Conservation (phyloP, 345 rosid genomes). For the Eucalyptus regnans region DNA sequence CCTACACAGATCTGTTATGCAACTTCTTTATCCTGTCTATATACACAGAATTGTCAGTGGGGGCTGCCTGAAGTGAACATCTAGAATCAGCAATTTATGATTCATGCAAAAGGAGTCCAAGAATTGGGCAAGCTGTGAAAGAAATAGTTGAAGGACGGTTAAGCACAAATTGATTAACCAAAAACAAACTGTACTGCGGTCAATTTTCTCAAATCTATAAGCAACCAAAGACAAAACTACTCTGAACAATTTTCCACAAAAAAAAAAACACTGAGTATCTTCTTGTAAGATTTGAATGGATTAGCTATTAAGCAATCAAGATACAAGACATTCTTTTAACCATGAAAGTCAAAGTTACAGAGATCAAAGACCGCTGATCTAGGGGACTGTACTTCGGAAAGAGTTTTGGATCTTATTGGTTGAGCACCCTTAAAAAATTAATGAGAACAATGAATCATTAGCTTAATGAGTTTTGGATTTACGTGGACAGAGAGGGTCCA, state of each 20-base stretch:
- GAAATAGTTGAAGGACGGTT: neutral
- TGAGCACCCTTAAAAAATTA: neutral
- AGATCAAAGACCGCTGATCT: neutral
- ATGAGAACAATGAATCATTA: neutral
- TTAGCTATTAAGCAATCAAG: neutral
- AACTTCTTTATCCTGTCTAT: neutral
- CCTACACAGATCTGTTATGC: neutral
- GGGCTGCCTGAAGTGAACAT: neutral
- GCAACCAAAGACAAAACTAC: neutral
- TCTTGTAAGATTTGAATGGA: neutral
- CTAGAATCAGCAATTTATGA: neutral
- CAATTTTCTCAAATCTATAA: neutral
- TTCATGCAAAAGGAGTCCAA: neutral
- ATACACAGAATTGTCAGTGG: neutral
- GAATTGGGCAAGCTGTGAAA: neutral
- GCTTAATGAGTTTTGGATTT: neutral
- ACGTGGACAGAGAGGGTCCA: neutral
- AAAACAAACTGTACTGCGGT: neutral
- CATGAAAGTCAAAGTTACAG: neutral
- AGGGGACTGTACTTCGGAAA: neutral
- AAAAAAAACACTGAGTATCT: neutral
- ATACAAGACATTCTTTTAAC: neutral
- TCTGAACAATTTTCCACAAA: neutral
- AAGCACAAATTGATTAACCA: neutral
- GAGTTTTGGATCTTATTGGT: neutral